Evolutionary conservation across 116 monocot genomes (phyloP).

Genomic region (Phalaenopsis hybrid): DNA sequence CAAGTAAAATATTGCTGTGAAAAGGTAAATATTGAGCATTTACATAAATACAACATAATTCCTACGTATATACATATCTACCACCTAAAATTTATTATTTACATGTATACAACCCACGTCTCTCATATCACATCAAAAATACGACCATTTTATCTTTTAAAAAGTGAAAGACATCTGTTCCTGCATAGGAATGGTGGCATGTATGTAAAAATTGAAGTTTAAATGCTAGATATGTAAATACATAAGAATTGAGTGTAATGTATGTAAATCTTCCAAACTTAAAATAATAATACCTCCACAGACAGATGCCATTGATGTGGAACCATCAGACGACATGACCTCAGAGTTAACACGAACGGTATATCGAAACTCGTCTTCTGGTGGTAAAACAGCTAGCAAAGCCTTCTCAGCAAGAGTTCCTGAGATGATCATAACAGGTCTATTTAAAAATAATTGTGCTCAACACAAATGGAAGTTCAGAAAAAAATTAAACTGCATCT

Average conservation of each 20-base stretch:
- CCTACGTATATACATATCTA: too few species aligned
- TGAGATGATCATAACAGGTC: constrained; percentile 13
- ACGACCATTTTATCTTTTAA: too few species aligned
- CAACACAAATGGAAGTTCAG: neutral
- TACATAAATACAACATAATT: neutral
- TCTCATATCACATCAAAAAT: too few species aligned
- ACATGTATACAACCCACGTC: too few species aligned
- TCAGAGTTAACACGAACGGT: constrained; percentile 92
- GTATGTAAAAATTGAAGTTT: too few species aligned
- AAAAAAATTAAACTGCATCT: neutral
- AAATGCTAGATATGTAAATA: too few species aligned
- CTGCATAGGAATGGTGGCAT: too few species aligned
- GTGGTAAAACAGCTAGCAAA: constrained; percentile 91
- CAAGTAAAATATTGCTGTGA: neutral
- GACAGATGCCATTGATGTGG: constrained; percentile 99
- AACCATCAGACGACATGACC: constrained; percentile 98
- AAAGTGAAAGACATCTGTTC: too few species aligned
- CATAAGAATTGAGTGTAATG: too few species aligned
- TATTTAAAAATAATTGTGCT: constrained; percentile 1
- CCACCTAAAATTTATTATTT: too few species aligned
- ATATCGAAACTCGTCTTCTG: constrained; percentile 89
- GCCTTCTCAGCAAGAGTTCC: constrained; percentile 99
- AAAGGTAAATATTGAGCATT: neutral
- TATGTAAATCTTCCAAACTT: too few species aligned
- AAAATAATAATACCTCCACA: constrained; percentile 71